phyloP scores from a whole-genome alignment of 768 basidiomycete species.

The Dioszegia aurantiaca region DNA sequence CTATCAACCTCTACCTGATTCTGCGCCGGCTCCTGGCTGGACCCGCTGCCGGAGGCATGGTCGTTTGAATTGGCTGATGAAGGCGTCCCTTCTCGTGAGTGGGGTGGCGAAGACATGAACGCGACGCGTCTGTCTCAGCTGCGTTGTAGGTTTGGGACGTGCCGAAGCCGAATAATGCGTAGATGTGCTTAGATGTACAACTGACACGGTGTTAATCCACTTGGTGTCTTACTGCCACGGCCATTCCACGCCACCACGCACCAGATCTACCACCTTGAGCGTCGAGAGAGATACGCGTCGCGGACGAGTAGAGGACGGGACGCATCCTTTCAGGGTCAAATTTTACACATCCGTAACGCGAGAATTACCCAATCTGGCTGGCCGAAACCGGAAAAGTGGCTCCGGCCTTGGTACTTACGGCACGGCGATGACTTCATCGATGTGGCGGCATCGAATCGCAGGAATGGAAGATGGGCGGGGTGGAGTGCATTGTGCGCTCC shows the following conservation, averaged over 20 bases:
- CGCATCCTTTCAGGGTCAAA: background rate
- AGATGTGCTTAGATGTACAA: background rate
- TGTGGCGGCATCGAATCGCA: too few species aligned
- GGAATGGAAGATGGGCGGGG: too few species aligned
- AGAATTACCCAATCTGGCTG: conserved; percentile 7
- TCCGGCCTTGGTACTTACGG: conserved; percentile 13
- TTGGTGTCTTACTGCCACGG: background rate
- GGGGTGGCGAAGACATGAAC: conserved; percentile 9
- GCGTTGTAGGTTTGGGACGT: too few species aligned
- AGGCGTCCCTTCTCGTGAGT: conserved; percentile 31
- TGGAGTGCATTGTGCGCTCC: too few species aligned
- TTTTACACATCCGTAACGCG: background rate
- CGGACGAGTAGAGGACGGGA: background rate
- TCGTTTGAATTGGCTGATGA: background rate
- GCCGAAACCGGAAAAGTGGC: background rate
- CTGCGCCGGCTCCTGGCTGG: background rate
- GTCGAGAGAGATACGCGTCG: conserved; percentile 7
- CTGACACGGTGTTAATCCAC: background rate
- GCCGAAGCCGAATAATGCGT: too few species aligned
- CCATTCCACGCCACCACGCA: background rate
- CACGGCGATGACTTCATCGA: conserved; percentile 36
- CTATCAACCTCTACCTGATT: conserved; percentile 34
- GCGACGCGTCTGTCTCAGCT: conserved; percentile 5
- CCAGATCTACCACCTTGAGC: background rate
- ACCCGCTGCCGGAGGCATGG: conserved; percentile 17